Base-by-base conservation (phyloP, 768 basidiomycete species). In the Tricholomella constricta region DNA sequence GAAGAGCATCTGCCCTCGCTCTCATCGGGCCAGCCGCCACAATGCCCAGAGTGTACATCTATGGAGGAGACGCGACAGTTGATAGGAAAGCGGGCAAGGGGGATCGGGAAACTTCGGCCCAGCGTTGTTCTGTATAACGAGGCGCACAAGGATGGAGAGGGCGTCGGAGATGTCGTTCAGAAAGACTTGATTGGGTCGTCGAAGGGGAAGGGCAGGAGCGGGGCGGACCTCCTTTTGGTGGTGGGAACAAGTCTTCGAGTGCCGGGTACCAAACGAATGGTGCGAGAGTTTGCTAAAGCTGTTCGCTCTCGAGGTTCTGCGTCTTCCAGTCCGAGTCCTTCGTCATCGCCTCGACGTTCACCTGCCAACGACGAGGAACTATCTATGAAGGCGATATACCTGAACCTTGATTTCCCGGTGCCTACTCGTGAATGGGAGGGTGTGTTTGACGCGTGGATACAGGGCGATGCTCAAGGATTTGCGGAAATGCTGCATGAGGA, bases 111-210 rank as follows among this genome's bases (percentile, higher is more conserved):
- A 57, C 75, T 97, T 40, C 81, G 93, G 31, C 90, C 94, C 0
- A 89, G 88, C 48, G 92, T 97, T 2, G 91, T 97, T 0, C 71
- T 97, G 20, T 97, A 97, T 66, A 94, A 94, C 58, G 94, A 96
- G 67, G 75, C 78, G 42, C 94, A 96, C 70, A 86, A 83, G 67
- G 85, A 93, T 56, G 94, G 91, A 3, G 91, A 94, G 61, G 83
- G 84, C 19, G 91, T 96, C 2, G 94, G 94, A 1, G 84, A 89
- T 48, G 79, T 87, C 19, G 91, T 94, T n/a, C 74, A 84, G 61
- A 82, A 80, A 58, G 94, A 97, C 66, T 71, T 96, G 49, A 76
- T 91, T 48, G 89, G 90, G 7, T 76, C 80, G 7, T 81, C 78
- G 2, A 82, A 82, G 58, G 82, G 85, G 12, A 88, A 84, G 60